These are phyloP conservation scores for Tolypocladium album DNA, from an alignment of 2,329 filamentous ascomycete genomes.

Conservation along the genomic window DNA sequence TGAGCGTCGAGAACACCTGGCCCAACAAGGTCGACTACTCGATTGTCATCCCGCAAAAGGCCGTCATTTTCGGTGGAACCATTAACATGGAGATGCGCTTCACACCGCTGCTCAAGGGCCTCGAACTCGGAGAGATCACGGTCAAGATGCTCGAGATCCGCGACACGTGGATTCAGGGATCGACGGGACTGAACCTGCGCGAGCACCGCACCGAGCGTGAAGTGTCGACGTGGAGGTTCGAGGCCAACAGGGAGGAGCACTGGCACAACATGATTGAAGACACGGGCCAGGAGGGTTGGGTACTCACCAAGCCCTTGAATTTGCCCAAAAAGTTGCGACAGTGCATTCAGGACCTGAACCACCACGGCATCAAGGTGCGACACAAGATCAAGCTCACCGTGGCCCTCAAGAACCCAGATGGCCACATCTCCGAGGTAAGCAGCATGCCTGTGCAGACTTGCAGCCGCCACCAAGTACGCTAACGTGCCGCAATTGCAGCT, in stretches of 20 bases:
- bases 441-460: background rate
- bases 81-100: constrained; percentile 79
- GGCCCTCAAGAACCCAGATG: constrained; percentile 87
- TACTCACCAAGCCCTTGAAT: constrained; percentile 49
- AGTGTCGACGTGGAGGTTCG: constrained; percentile 48
- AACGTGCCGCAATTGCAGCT: constrained; percentile 36
- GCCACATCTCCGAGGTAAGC: constrained; percentile 77
- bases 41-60: constrained; percentile 86
- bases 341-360: constrained; percentile 84
- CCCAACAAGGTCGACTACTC: constrained; percentile 96
- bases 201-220: constrained; percentile 55
- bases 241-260: constrained; percentile 46
- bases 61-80: constrained; percentile 83
- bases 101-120: constrained; percentile 77
- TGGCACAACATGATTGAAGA: constrained; percentile 62
- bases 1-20: constrained; percentile 97
- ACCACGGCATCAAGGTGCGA: constrained; percentile 78
- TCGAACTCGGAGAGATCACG: constrained; percentile 74
- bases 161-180: constrained; percentile 47
- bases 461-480: background rate
- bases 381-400: constrained; percentile 91
- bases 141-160: constrained; percentile 72
- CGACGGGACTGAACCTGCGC: constrained; percentile 33
- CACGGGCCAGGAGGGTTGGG: constrained; percentile 55
- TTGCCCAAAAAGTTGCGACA: constrained; percentile 72